Evolutionary conservation across 2,329 filamentous ascomycete species (phyloP).

Genomic region (Diaporthe batatas): DNA sequence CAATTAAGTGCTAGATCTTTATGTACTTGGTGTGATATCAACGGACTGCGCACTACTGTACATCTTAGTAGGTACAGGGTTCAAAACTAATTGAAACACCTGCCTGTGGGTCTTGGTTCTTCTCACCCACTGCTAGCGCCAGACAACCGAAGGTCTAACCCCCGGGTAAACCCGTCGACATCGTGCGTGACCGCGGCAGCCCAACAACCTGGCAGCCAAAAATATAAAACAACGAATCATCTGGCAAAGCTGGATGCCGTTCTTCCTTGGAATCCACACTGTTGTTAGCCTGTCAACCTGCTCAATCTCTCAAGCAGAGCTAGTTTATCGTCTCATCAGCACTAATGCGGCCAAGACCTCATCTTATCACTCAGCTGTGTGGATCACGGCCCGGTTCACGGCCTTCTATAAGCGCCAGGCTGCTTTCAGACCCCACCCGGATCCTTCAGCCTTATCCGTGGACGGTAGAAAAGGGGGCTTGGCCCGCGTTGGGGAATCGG

Average conservation of each 20-base stretch:
- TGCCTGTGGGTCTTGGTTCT: no score
- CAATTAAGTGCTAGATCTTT: no score
- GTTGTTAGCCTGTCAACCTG: not conserved
- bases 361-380: not conserved
- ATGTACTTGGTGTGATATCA: no score
- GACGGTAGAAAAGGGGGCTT: not conserved
- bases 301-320: not conserved
- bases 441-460: not conserved
- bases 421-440: no score
- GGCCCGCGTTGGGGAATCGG: not conserved
- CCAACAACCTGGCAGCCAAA: not conserved
- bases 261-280: not conserved
- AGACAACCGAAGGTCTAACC: no score
- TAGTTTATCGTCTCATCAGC: not conserved
- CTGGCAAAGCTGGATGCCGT: not conserved
- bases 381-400: not conserved
- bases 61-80: no score
- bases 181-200: not conserved
- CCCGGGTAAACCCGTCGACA: not conserved
- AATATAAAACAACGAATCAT: not conserved
- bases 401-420: no score
- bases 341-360: constrained; percentile 1
- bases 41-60: no score
- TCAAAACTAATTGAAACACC: no score
- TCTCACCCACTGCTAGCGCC: no score